Conservation (phyloP, 2,329 filamentous ascomycete species). For the Aureobasidium sp. region DNA sequence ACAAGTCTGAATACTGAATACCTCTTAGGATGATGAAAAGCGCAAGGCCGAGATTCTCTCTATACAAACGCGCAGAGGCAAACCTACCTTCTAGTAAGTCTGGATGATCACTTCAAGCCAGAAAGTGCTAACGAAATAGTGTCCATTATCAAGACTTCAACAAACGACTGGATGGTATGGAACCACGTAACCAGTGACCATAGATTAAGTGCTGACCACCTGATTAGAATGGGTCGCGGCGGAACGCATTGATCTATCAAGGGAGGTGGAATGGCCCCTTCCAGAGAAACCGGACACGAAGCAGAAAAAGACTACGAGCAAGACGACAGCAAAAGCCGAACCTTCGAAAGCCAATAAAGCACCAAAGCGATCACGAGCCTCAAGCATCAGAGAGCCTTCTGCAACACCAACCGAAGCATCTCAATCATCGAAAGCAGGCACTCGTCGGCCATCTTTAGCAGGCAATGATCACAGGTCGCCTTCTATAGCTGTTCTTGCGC, state of each 20-base stretch:
- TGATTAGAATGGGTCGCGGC: conserved; percentile 73
- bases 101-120: background rate
- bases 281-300: conserved; percentile 88
- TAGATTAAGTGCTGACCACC: conserved; percentile 39
- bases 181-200: background rate
- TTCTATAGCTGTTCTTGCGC: conserved; percentile 34
- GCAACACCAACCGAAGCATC: conserved; percentile 46
- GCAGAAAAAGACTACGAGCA: conserved; percentile 57
- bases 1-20: background rate
- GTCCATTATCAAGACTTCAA: conserved; percentile 99
- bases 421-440: conserved; percentile 39
- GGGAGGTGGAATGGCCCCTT: conserved; percentile 93
- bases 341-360: conserved; percentile 38
- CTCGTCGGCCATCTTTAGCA: conserved; percentile 45
- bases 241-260: conserved; percentile 72
- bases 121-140: conserved; percentile 25
- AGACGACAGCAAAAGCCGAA: conserved; percentile 33
- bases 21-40: conserved; percentile 62
- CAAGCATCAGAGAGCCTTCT: conserved; percentile 42
- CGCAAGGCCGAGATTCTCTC: conserved; percentile 95
- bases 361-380: conserved; percentile 39
- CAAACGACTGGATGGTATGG: conserved; percentile 61
- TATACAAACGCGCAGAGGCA: conserved; percentile 82
- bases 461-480: conserved; percentile 55
- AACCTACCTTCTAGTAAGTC: conserved; percentile 70